A percentile compares a stretch with the other conserved stretches of the same genome.
phyloP scores from a whole-genome alignment of 2,329 filamentous ascomycete genomes.

The Trichoderma sp. region DNA sequence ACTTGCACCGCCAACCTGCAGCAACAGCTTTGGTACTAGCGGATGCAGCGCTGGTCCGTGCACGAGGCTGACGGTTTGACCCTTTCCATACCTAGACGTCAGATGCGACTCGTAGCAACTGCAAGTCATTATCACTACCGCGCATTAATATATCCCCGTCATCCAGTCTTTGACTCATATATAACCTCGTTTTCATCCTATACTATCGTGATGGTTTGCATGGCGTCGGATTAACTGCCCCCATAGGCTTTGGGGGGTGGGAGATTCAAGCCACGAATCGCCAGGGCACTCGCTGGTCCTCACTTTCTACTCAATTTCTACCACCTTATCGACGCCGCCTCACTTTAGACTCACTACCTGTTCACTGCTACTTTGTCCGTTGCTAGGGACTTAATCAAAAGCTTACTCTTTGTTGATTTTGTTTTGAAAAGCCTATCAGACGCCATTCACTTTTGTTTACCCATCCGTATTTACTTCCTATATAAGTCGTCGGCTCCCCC shows the following conservation, averaged over 20 bases:
- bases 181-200: not conserved
- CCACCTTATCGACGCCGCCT: not conserved
- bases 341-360: not conserved
- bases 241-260: not conserved
- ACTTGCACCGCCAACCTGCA: not conserved
- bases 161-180: not conserved
- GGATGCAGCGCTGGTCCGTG: not conserved
- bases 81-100: conserved; percentile 2
- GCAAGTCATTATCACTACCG: not conserved
- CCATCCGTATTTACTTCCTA: not conserved
- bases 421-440: not conserved
- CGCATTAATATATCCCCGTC: not conserved
- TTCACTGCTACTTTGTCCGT: not conserved
- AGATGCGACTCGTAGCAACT: not conserved
- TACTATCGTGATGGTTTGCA: not conserved
- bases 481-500: not conserved
- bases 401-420: not conserved
- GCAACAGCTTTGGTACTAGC: not conserved
- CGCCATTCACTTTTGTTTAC: not conserved
- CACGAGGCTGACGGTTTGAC: conserved; percentile 10
- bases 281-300: not conserved
- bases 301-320: not conserved
- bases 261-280: not conserved
- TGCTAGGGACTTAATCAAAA: not conserved
- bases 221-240: not conserved